Base-by-base conservation (phyloP, 2,329 filamentous ascomycete species). In the Colletotrichum phormii region DNA sequence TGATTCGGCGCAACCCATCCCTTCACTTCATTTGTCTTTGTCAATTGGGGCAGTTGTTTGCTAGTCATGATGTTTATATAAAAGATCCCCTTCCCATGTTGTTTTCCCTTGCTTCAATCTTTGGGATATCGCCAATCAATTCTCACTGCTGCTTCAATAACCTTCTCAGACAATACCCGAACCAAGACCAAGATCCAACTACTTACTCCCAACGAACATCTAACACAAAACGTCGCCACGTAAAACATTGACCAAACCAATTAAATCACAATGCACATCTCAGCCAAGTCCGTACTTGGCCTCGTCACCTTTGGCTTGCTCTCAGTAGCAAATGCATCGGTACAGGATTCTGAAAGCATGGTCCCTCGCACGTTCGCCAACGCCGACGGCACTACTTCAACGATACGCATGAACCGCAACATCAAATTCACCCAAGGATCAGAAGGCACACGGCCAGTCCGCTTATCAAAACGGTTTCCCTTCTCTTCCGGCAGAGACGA, bases 401-500 rank as follows among this genome's bases (percentile, higher is more conserved):
- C 24, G 5, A 54, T 71, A 4, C 54, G 33, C 35, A 12, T 64
- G 15, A 72, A 72, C n/a, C 62, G n/a, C 42, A 57, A 26, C 7
- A 57, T 67, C 7, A 29, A 37, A 12, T 73, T 67, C 51, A 73
- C 67, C 8, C 62, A 31, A 4, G 68, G 49, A 22, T 37, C 46
- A 12, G 58, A 71, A 13, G 61, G 66, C 6, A 24, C 54, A 13
- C 54, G 71, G 11, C 71, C 71, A 18, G 35, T 46, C 24, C 71
- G 67, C 2, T 37, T 71, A 12, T 37, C 37, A 1, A 72, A 73
- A 24, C 37, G 71, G 5, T 63, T 67, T 37, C 24, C 58, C 26
- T 73, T 73, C 35, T 71, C 62, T 18, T 37, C 71, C 55, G 72
- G 74, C 51, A 64, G 69, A 26, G 65, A 70, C 35, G 72, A 75